phyloP scores from a whole-genome alignment of 108 stramenopile genomes.

The Skeletonema grethae region DNA sequence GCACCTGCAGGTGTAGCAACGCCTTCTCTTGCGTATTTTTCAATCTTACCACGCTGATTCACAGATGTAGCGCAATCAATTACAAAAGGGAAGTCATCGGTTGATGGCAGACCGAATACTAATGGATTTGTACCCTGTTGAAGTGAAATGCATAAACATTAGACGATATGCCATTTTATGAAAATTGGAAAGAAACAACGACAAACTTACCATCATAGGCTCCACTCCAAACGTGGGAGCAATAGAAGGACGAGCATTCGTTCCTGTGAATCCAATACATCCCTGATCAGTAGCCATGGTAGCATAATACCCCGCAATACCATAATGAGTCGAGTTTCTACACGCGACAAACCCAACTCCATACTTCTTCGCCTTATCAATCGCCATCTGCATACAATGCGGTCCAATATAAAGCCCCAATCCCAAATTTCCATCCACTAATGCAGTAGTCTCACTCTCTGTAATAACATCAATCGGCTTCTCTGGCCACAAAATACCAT shows the following conservation, averaged over 20 bases:
- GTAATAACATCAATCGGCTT: conserved; percentile 54
- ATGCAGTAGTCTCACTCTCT: conserved; percentile 54
- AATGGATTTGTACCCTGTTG: conserved; percentile 60
- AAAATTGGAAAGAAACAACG: neutral
- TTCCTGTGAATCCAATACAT: conserved; percentile 64
- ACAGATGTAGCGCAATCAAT: conserved; percentile 74
- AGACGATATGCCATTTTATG: neutral
- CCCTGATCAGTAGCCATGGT: conserved; percentile 69
- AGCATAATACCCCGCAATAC: conserved; percentile 73
- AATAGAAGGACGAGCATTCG: conserved; percentile 70
- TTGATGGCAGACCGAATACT: conserved; percentile 59
- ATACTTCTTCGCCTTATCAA: conserved; percentile 66
- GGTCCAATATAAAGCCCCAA: conserved; percentile 72
- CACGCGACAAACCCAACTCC: conserved; percentile 68
- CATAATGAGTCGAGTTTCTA: conserved; percentile 69
- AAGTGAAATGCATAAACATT: neutral
- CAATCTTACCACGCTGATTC: conserved; percentile 73
- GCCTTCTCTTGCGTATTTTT: conserved; percentile 60
- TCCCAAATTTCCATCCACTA: conserved; percentile 67
- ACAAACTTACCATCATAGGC: conserved; percentile 52
- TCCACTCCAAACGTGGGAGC: conserved; percentile 73
- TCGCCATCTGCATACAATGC: conserved; percentile 71
- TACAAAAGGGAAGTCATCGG: conserved; percentile 59
- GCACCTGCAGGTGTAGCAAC: conserved; percentile 58
- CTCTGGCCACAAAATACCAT: conserved; percentile 57